Evolutionary conservation across 176 grass and related monocot species (phyloP).

Genomic region (Aegilops speltoides): DNA sequence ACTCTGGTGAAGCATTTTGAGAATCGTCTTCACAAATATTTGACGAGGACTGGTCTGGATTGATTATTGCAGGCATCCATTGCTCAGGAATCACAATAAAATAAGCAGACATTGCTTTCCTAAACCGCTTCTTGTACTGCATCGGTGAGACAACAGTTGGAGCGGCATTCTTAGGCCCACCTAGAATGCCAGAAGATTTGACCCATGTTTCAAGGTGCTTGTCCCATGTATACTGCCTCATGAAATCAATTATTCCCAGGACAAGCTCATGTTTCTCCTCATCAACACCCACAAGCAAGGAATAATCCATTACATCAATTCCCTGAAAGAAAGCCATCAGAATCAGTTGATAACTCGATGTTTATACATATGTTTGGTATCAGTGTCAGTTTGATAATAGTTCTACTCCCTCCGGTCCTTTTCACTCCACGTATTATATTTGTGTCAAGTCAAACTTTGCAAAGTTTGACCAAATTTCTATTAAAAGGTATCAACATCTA

Average conservation of each 20-base stretch:
- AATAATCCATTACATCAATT: conserved; percentile 99
- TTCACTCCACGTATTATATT: too few species aligned
- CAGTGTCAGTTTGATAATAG: conserved; percentile 6
- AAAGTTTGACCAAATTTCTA: too few species aligned
- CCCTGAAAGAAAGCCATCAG: conserved; percentile 49
- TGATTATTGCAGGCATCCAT: conserved; percentile 67
- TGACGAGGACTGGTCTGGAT: conserved; percentile 47
- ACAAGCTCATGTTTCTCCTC: conserved; percentile 93
- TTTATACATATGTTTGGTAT: background rate
- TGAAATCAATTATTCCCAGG: conserved; percentile 97
- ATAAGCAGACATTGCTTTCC: conserved; percentile 97
- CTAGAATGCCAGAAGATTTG: conserved; percentile 83
- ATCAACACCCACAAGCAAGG: conserved; percentile 95
- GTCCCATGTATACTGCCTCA: conserved; percentile 99
- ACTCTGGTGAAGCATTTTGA: conserved; percentile 40
- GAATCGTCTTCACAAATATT: conserved; percentile 46
- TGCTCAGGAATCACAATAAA: conserved; percentile 98
- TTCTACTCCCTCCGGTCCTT: too few species aligned
- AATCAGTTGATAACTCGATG: conserved; percentile 14
- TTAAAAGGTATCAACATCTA: too few species aligned
- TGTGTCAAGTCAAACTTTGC: too few species aligned
- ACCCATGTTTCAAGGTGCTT: conserved; percentile 99
- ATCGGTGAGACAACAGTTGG: conserved; percentile 94
- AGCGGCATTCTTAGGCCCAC: conserved; percentile 66
- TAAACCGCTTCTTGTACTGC: conserved; percentile 94